These are phyloP conservation scores for Boletus rex-veris DNA, from an alignment of 768 basidiomycete genomes.

Conservation along the genomic window DNA sequence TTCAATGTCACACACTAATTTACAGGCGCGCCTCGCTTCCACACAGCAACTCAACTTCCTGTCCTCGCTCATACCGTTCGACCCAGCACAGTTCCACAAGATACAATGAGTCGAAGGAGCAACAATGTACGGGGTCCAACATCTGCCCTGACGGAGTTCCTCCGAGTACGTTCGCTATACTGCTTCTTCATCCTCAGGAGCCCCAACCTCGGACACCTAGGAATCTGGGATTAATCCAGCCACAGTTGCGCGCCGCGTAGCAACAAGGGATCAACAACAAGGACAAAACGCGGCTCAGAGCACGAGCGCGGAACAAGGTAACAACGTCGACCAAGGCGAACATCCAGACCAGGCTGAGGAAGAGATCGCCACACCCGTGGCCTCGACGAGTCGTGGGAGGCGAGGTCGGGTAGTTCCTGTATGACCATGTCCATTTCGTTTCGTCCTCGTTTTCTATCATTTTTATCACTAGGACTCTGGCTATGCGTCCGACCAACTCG, in stretches of 20 bases:
- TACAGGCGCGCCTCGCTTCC: not conserved
- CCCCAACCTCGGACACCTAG: conserved; percentile 24
- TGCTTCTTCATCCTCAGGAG: conserved; percentile 15
- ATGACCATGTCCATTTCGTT: not conserved
- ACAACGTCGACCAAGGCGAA: conserved; percentile 10
- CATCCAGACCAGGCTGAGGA: conserved; percentile 10
- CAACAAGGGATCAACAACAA: conserved; percentile 28
- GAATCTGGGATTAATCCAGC: conserved; percentile 51
- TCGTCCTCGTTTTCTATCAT: not conserved
- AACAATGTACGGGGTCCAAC: conserved; percentile 78
- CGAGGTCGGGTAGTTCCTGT: conserved; percentile 10
- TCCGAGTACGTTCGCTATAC: conserved; percentile 47
- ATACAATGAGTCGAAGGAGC: conserved; percentile 26
- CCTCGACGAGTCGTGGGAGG: conserved; percentile 16
- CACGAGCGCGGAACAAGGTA: conserved; percentile 9
- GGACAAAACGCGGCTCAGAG: conserved; percentile 31
- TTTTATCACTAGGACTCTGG: conserved; percentile 30
- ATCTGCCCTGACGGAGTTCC: conserved; percentile 79
- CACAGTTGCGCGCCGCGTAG: conserved; percentile 37
- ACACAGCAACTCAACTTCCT: not conserved
- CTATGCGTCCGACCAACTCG: conserved; percentile 74
- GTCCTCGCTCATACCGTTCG: not conserved
- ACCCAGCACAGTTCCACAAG: not conserved
- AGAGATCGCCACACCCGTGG: not conserved
- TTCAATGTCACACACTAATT: conserved; percentile 13